Percentiles rank a stretch among this genome's conserved stretches.
Evolutionary conservation across 2,329 filamentous ascomycete genomes (phyloP).

Genomic region (Phialophora tarda): DNA sequence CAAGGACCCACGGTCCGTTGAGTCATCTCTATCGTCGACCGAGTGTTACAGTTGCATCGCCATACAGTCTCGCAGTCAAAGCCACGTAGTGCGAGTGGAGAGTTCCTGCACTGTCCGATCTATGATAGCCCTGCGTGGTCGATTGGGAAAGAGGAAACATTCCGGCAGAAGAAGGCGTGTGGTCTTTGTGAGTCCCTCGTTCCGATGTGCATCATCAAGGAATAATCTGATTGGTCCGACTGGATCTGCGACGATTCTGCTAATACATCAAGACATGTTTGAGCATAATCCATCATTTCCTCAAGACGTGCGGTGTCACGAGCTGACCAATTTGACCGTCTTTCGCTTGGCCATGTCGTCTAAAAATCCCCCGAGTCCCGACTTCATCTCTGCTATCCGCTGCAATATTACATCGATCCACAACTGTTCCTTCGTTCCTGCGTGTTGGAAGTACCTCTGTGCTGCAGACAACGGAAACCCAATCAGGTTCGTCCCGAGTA

Average conservation of each 20-base stretch:
- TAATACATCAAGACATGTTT: not conserved
- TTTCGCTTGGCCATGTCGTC: slow-evolving; percentile 41
- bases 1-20: not conserved
- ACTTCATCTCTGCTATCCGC: slow-evolving; percentile 39
- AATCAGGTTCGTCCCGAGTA: slow-evolving; percentile 22
- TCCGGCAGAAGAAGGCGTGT: too few species aligned
- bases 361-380: slow-evolving; percentile 56
- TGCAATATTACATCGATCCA: slow-evolving; percentile 30
- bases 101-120: not conserved
- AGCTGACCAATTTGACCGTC: slow-evolving; percentile 6
- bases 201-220: too few species aligned
- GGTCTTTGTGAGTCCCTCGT: too few species aligned
- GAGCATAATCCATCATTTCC: not conserved
- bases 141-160: not conserved
- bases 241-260: not conserved
- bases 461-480: slow-evolving; percentile 28
- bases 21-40: not conserved
- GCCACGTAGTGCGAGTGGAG: not conserved
- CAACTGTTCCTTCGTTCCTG: slow-evolving; percentile 15
- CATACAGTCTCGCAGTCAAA: not conserved
- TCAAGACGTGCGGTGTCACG: not conserved
- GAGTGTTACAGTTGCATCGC: not conserved
- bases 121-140: not conserved
- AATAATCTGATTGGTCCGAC: not conserved
- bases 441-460: slow-evolving; percentile 23